These are phyloP conservation scores for Penicillium riverlandense DNA, from an alignment of 495 filamentous ascomycete species.

Conservation along the genomic window DNA sequence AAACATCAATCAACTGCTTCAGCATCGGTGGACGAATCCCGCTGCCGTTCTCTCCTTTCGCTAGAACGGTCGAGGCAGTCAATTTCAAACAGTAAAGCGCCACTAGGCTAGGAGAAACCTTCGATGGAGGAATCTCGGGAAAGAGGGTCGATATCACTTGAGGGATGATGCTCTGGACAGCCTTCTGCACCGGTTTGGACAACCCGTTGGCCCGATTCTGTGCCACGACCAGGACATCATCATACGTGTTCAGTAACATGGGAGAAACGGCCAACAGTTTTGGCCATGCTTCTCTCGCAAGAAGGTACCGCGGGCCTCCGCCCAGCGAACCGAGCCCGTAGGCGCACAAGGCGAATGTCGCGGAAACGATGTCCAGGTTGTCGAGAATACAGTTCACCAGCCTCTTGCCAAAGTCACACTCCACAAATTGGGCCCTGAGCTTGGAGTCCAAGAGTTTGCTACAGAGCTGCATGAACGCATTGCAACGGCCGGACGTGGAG, in stretches of 20 bases:
- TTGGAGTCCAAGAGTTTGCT: conserved; percentile 60
- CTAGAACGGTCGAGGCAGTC: conserved; percentile 19
- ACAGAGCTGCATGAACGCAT: conserved; percentile 61
- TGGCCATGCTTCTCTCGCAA: conserved; percentile 25
- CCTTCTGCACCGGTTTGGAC: conserved; percentile 21
- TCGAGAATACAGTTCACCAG: conserved; percentile 42
- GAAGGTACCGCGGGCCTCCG: conserved; percentile 17
- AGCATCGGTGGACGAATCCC: conserved; percentile 18
- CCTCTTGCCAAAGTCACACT: conserved; percentile 62
- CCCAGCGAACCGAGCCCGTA: conserved; percentile 20
- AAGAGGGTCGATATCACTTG: conserved; percentile 17
- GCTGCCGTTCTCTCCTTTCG: conserved; percentile 16
- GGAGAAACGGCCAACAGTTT: conserved; percentile 23
- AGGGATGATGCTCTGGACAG: conserved; percentile 18
- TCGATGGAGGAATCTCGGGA: conserved; percentile 6
- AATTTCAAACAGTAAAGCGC: conserved; percentile 24
- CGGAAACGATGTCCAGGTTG: conserved; percentile 23
- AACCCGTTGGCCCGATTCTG: conserved; percentile 12
- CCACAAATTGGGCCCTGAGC: conserved; percentile 64
- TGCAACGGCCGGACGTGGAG: conserved; percentile 41
- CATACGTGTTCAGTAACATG: conserved; percentile 16
- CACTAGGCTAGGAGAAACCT: conserved; percentile 24
- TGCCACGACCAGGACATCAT: conserved; percentile 17
- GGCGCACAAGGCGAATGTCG: conserved; percentile 24
- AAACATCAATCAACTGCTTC: conserved; percentile 16